Evolutionary conservation across 257 asterid species (phyloP).

Genomic region (Cordia subcordata): DNA sequence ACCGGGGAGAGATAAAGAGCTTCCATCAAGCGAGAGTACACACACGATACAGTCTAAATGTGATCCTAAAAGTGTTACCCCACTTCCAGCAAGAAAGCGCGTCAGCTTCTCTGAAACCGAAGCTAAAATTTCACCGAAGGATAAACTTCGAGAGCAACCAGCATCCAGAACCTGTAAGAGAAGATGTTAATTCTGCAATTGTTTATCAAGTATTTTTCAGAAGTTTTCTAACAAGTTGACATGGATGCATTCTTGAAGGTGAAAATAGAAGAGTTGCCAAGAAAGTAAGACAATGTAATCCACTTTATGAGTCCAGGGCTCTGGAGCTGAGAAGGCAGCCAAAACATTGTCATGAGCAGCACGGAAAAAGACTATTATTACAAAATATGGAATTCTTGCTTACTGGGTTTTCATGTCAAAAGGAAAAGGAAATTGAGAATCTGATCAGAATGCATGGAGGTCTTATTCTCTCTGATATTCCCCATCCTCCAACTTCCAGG

Average conservation of each 20-base stretch:
- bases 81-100: slow-evolving; percentile 38
- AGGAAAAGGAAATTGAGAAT: slow-evolving; percentile 60
- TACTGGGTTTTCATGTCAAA: slow-evolving; percentile 60
- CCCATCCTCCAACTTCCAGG: slow-evolving; percentile 34
- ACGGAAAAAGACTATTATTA: slow-evolving; percentile 50
- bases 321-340: slow-evolving; percentile 29
- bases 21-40: slow-evolving; percentile 19
- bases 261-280: slow-evolving; percentile 31
- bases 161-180: slow-evolving; percentile 43
- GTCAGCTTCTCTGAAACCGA: slow-evolving; percentile 47
- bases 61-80: slow-evolving; percentile 21
- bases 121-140: slow-evolving; percentile 21
- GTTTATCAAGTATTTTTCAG: slow-evolving; percentile 5
- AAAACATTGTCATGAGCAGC: slow-evolving; percentile 20
- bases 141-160: slow-evolving; percentile 27
- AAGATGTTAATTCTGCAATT: slow-evolving; percentile 15
- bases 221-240: background rate
- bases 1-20: slow-evolving; percentile 23
- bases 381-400: slow-evolving; percentile 69
- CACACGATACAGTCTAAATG: slow-evolving; percentile 19
- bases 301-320: slow-evolving; percentile 35
- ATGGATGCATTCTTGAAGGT: slow-evolving; percentile 39
- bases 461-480: slow-evolving; percentile 56
- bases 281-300: slow-evolving; percentile 29
- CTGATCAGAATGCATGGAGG: slow-evolving; percentile 67